Evolutionary conservation across 1,139 yeast species (phyloP).

Genomic region (Hansenula anomala): DNA sequence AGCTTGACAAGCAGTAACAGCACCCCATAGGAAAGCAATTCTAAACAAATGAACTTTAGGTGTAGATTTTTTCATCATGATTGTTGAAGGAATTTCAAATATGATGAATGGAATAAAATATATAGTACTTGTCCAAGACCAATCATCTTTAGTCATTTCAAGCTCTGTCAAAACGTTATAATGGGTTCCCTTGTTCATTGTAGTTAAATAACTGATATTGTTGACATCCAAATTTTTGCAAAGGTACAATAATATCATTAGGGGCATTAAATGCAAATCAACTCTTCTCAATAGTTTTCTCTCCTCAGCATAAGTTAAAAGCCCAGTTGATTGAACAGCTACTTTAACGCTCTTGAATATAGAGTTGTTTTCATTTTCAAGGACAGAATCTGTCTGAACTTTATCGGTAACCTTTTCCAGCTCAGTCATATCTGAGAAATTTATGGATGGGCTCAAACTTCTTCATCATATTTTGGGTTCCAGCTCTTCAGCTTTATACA

Average conservation of each 20-base stretch:
- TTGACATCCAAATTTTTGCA: conserved; percentile 11
- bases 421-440: too few relatives aligned
- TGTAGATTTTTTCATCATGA: conserved; percentile 9
- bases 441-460: too few relatives aligned
- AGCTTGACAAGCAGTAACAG: conserved; percentile 7
- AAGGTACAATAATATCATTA: conserved; percentile 8
- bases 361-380: neutral
- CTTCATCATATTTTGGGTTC: too few relatives aligned
- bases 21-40: conserved; percentile 11
- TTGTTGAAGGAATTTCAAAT: conserved; percentile 11
- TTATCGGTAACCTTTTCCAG: too few relatives aligned
- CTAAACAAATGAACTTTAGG: conserved; percentile 12
- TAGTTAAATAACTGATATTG: conserved; percentile 8
- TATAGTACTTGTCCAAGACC: conserved; percentile 10
- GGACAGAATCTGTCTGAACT: neutral
- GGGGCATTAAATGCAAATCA: conserved; percentile 8
- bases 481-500: too few relatives aligned
- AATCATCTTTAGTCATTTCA: conserved; percentile 8
- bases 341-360: neutral
- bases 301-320: conserved; percentile 9
- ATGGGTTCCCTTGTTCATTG: conserved; percentile 7
- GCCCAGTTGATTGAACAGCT: conserved; percentile 7
- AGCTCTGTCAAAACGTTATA: conserved; percentile 5
- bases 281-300: conserved; percentile 6
- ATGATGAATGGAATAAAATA: conserved; percentile 10